A percentile compares a stretch with the other conserved stretches of the same genome.
Conservation (phyloP, 768 basidiomycete species). For the Russula brevipes region DNA sequence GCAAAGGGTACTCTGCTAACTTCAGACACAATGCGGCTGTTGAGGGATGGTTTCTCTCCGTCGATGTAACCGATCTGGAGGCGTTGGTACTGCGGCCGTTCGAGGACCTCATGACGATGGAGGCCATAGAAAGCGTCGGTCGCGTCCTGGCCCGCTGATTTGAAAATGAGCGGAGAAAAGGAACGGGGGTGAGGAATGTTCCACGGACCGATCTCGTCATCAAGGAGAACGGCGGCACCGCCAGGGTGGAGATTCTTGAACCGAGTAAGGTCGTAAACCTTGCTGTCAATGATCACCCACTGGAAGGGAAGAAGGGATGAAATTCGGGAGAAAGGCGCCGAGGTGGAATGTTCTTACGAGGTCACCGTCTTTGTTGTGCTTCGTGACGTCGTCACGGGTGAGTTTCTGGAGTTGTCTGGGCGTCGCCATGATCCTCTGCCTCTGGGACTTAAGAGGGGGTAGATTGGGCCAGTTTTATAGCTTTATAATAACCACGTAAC, state of each 20-base stretch:
- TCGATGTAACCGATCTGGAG: conserved; percentile 69
- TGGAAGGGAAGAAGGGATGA: conserved; percentile 27
- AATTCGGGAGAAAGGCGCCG: not conserved
- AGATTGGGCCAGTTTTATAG: conserved; percentile 1
- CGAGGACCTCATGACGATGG: conserved; percentile 80
- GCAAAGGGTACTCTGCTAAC: conserved; percentile 79
- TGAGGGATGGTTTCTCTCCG: conserved; percentile 54
- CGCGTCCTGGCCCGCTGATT: conserved; percentile 73
- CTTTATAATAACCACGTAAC: not conserved
- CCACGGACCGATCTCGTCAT: conserved; percentile 61
- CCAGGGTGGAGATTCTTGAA: conserved; percentile 84
- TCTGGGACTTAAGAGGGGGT: not conserved
- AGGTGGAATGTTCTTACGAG: conserved; percentile 43
- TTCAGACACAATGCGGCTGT: conserved; percentile 47
- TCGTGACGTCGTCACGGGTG: conserved; percentile 65
- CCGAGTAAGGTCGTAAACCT: conserved; percentile 76
- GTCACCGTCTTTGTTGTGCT: conserved; percentile 78
- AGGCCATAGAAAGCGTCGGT: conserved; percentile 87
- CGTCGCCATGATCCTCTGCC: conserved; percentile 24
- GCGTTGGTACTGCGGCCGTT: conserved; percentile 65
- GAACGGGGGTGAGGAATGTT: not conserved
- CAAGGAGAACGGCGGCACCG: conserved; percentile 71
- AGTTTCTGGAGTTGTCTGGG: conserved; percentile 41
- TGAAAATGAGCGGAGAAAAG: not conserved
- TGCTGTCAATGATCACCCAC: conserved; percentile 83